These are phyloP conservation scores for Trichoderma pleuroti DNA, from an alignment of 2,329 filamentous ascomycete genomes.

Conservation along the genomic window DNA sequence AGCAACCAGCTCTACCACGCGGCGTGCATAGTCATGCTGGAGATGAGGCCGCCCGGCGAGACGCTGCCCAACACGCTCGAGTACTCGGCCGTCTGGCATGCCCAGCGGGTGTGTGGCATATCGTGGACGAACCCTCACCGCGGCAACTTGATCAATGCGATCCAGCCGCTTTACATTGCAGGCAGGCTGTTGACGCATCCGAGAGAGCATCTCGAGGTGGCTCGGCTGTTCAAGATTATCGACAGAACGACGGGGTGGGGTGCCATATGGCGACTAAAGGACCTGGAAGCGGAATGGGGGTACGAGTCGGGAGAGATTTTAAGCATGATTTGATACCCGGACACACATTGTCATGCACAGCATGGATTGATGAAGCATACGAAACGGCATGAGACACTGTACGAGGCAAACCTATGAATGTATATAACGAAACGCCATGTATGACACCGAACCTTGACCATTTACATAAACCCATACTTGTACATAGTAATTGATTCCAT, in stretches of 20 bases:
- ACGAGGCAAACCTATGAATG: not conserved
- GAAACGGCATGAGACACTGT: not conserved
- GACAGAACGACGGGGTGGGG: slow-evolving; percentile 49
- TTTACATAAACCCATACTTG: not conserved
- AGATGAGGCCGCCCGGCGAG: slow-evolving; percentile 36
- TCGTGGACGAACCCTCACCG: slow-evolving; percentile 41
- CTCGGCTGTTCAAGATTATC: slow-evolving; percentile 41
- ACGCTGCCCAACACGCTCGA: slow-evolving; percentile 20
- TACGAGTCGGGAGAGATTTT: slow-evolving; percentile 27
- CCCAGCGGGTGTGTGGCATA: slow-evolving; percentile 47
- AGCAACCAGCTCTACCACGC: slow-evolving; percentile 53
- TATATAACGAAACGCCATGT: not conserved
- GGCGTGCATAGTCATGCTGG: slow-evolving; percentile 38
- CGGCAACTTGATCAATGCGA: slow-evolving; percentile 47
- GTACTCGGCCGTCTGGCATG: slow-evolving; percentile 14
- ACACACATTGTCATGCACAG: not conserved
- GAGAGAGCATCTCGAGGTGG: slow-evolving; percentile 33
- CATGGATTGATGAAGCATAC: not conserved
- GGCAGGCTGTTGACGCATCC: slow-evolving; percentile 47
- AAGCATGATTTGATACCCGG: slow-evolving; percentile 6
- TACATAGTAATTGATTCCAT: not conserved
- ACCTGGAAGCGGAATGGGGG: slow-evolving; percentile 40
- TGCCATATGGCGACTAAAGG: slow-evolving; percentile 46
- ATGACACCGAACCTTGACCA: not conserved
- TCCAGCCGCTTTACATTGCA: slow-evolving; percentile 51